Conservation (phyloP, 495 filamentous ascomycete genomes). For the Penicillium cosmopolitanum region DNA sequence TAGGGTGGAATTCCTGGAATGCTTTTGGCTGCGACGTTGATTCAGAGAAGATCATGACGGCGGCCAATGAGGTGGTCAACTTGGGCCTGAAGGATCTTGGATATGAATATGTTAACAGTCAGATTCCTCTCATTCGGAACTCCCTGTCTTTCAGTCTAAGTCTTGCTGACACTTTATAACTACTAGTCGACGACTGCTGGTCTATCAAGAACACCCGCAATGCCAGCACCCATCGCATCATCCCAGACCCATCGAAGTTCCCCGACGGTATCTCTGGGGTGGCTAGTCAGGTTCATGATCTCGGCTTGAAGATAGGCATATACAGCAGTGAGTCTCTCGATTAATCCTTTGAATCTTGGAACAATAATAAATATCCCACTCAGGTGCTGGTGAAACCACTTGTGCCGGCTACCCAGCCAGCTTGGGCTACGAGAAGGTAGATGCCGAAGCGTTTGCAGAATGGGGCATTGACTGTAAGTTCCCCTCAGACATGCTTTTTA, state of each 20-base stretch:
- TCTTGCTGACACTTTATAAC: neutral
- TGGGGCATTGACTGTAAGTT: slow-evolving; percentile 67
- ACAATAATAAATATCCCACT: slow-evolving; percentile 10
- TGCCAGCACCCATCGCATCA: slow-evolving; percentile 49
- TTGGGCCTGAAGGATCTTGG: slow-evolving; percentile 63
- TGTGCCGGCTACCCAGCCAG: slow-evolving; percentile 67
- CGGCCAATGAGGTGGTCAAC: slow-evolving; percentile 53
- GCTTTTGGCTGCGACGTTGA: slow-evolving; percentile 60
- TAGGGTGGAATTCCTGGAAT: slow-evolving; percentile 68
- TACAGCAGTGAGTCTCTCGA: slow-evolving; percentile 52
- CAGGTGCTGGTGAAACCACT: slow-evolving; percentile 62
- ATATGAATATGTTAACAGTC: slow-evolving; percentile 67
- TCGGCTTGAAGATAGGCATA: slow-evolving; percentile 68
- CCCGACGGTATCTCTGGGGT: slow-evolving; percentile 64
- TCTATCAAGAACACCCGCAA: slow-evolving; percentile 52
- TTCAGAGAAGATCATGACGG: slow-evolving; percentile 53
- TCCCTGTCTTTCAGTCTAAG: neutral
- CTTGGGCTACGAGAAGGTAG: slow-evolving; percentile 62
- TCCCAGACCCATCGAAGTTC: slow-evolving; percentile 61
- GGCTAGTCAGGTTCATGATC: slow-evolving; percentile 57
- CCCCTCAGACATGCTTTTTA: neutral
- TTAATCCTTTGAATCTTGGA: neutral
- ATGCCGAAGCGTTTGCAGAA: slow-evolving; percentile 62
- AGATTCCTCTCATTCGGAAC: slow-evolving; percentile 22
- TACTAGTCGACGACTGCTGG: slow-evolving; percentile 65